phyloP scores from a whole-genome alignment of 257 asterid species.

The Solanum bukasovii region DNA sequence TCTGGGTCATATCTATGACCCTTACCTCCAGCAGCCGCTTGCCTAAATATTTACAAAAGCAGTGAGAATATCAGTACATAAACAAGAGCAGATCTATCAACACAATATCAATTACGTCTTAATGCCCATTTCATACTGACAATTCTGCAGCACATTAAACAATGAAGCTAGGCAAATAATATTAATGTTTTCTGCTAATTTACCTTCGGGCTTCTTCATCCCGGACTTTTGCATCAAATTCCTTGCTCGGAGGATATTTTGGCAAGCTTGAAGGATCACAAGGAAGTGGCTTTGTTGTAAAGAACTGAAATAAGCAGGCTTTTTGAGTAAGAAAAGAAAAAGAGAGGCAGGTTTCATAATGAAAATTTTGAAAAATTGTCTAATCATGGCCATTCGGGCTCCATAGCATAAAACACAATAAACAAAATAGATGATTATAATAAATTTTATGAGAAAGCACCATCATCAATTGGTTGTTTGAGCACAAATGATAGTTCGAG shows the following conservation, averaged over 20 bases:
- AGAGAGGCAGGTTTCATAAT: neutral
- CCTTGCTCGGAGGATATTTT: constrained; percentile 93
- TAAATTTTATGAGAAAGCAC: neutral
- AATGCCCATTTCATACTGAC: neutral
- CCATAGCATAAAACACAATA: neutral
- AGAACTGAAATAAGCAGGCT: constrained; percentile 40
- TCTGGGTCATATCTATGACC: constrained; percentile 45
- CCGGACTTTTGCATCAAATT: constrained; percentile 86
- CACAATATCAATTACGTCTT: neutral
- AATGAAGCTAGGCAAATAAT: neutral
- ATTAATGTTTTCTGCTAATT: neutral
- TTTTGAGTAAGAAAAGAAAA: neutral
- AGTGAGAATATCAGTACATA: neutral
- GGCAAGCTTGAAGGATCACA: constrained; percentile 94
- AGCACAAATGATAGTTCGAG: neutral
- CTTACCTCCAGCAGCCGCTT: constrained; percentile 57
- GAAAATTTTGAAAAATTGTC: neutral
- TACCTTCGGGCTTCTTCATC: constrained; percentile 95
- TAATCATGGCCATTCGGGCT: neutral
- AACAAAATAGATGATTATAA: neutral
- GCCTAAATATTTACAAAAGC: constrained; percentile 33
- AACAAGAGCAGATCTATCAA: neutral
- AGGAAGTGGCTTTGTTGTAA: constrained; percentile 67
- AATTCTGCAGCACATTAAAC: neutral
- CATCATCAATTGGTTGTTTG: neutral